Evolutionary conservation across 805 yeast genomes (phyloP), one percentile per base, ranked within the genome.

Genomic region (Zygotorulaspora chibaensis): DNA sequence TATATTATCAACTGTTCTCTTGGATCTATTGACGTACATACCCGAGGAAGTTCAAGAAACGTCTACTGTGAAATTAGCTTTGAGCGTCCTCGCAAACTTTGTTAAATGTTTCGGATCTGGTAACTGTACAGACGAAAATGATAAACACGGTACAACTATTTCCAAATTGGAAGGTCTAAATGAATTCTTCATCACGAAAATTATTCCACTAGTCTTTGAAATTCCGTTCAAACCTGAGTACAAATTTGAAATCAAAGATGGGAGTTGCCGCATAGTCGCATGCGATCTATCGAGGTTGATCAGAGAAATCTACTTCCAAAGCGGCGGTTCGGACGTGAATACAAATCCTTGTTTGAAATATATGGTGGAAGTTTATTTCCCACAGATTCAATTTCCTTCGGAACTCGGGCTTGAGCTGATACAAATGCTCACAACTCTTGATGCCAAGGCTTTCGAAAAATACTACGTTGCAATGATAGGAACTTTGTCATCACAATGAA

Each of bases 231-330:
- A 84, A 54, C 76, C 81, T 29, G 75, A 76, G 27, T 63, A 63
- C 39, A 75, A 73, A 30, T 81, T 83, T 56, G 79, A 83, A 58
- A 69, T 81, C 40, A 79, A 80, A 52, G 96, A 89, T 63, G 95
- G 95, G 3, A 90, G 87, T 61, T 79, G 77, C 53, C 75, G 91
- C 57, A 74, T 82, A 48, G 74, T 86, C 31, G 82, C 88, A 1
- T 78, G 80, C 53, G 99, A 91, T 58, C 71, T 87, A 11, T 79
- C 93, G 1, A 70, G 79, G 36, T 68, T 88, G 17, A 76, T 90
- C 61, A 84, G 80, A 54, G 74, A 84, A 2, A 71, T 86, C 50
- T 83, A 72, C 52, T 70, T 69, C 5, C 59, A 57, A 33, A 61
- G 61, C 40, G 58, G 55, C 3, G 52, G 51, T 2, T 42, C 53